Evolutionary conservation across 805 yeast species (phyloP).

Genomic region (Jamesozyma gamospora): DNA sequence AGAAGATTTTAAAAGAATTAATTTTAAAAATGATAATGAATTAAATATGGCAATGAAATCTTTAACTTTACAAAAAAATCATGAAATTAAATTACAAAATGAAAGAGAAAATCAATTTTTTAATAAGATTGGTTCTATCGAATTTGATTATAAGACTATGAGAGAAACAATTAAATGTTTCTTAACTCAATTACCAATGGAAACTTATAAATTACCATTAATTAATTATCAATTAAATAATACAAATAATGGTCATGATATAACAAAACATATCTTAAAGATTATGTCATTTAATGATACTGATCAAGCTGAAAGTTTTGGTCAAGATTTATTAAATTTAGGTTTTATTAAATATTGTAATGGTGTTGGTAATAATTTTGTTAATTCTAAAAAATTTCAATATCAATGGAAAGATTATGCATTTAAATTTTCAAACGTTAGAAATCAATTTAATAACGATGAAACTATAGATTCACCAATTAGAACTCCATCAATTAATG

Average conservation of each 20-base stretch:
- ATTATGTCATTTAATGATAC: slow-evolving; percentile 30
- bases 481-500: too few species aligned
- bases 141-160: slow-evolving; percentile 27
- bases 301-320: slow-evolving; percentile 58
- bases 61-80: slow-evolving; percentile 16
- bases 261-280: slow-evolving; percentile 23
- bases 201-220: slow-evolving; percentile 52
- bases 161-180: slow-evolving; percentile 35
- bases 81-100: slow-evolving; percentile 15
- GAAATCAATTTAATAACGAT: slow-evolving; percentile 3
- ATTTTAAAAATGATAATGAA: slow-evolving; percentile 16
- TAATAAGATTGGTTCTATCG: slow-evolving; percentile 23
- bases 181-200: slow-evolving; percentile 42
- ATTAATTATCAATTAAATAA: slow-evolving; percentile 29
- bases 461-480: neutral
- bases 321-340: slow-evolving; percentile 55
- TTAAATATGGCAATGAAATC: slow-evolving; percentile 17
- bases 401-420: slow-evolving; percentile 77
- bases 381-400: slow-evolving; percentile 59
- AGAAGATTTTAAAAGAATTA: slow-evolving; percentile 42
- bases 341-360: slow-evolving; percentile 48
- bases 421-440: slow-evolving; percentile 42
- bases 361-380: slow-evolving; percentile 62
- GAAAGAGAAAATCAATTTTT: slow-evolving; percentile 25
- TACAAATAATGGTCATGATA: slow-evolving; percentile 29